Percentiles rank a stretch among this genome's conserved stretches.
Evolutionary conservation across 2,329 filamentous ascomycete genomes (phyloP).

Genomic region (Fusarium humuli): DNA sequence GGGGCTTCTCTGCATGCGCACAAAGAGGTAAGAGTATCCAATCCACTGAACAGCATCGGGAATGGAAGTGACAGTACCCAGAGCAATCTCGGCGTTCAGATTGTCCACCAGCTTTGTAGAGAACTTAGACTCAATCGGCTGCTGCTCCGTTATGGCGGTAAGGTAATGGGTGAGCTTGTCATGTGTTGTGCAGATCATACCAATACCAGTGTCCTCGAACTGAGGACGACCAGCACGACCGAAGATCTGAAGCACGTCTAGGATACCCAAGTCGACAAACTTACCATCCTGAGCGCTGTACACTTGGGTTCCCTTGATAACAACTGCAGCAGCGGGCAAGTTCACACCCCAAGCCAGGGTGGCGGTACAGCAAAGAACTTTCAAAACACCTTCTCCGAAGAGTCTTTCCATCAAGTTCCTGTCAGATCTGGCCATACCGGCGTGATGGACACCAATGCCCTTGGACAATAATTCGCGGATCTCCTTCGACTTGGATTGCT

Average conservation of each 20-base stretch:
- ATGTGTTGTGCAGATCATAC: constrained; percentile 97
- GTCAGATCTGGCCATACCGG: constrained; percentile 94
- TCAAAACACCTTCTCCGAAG: constrained; percentile 91
- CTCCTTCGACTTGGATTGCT: constrained; percentile 85
- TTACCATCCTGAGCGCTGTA: constrained; percentile 97
- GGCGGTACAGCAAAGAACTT: constrained; percentile 97
- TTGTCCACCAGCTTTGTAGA: constrained; percentile 96
- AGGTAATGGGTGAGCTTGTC: constrained; percentile 93
- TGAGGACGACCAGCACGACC: constrained; percentile 97
- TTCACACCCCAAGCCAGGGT: constrained; percentile 99
- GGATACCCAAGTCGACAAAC: constrained; percentile 94
- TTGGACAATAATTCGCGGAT: constrained; percentile 89
- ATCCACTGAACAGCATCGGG: constrained; percentile 96
- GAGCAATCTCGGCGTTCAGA: constrained; percentile 90
- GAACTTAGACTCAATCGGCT: constrained; percentile 97
- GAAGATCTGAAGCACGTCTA: constrained; percentile 98
- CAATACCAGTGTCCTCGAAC: constrained; percentile 97
- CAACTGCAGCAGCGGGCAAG: constrained; percentile 92
- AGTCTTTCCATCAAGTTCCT: constrained; percentile 95
- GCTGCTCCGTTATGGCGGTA: constrained; percentile 91
- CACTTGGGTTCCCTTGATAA: constrained; percentile 98
- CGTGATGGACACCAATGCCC: constrained; percentile 94
- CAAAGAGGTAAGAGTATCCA: constrained; percentile 96
- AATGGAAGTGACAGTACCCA: constrained; percentile 96
- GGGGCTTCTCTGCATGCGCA: constrained; percentile 93